Evolutionary conservation across 805 yeast genomes (phyloP), one percentile per base, ranked within the genome.

Genomic region (Metschnikowia similis): DNA sequence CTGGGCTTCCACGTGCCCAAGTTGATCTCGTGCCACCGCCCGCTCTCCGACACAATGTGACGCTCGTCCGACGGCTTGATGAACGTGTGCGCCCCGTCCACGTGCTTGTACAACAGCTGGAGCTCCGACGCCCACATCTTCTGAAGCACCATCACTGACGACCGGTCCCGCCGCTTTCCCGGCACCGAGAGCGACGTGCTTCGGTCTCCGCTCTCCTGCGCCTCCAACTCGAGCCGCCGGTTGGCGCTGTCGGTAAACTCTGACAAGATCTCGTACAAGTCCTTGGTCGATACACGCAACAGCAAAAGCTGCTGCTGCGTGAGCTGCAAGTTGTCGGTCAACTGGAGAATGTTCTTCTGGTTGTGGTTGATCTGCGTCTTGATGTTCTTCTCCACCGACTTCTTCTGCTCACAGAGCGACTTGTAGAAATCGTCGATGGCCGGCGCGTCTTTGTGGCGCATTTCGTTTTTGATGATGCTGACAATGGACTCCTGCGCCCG

Each of bases 51-150:
- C 16, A 89, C 69, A 2, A 90, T 80, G 65, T 89, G 96, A 45
- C 96, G 77, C 3, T 91, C 94, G 0, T 91, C 89, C 7, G 80
- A 65, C 1, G 87, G 81, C 17, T 89, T 86, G 35, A 90, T 74
- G 52, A 78, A 81, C 60, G 87, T 87, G 58, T 87, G 91, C 0
- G 96, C 90, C n/a, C 96, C 95, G 55, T 91, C 96, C 13, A 91
- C 96, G 54, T 86, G 89, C 57, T 82, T 82, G 65, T 85, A 89
- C 46, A 90, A 68, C 8, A 81, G 76, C 48, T 79, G 80, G 61
- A 90, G 71, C 60, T 87, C 89, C 39, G 75, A 74, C 13, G 83
- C 86, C 96, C 97, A 89, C 73, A 87, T 80, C 58, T 83, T 83
- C 63, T 88, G 92, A 46, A 90, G 69, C 48, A 87, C 80, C 47